Evolutionary conservation across 2,329 filamentous ascomycete species (phyloP).

Genomic region (Orbilia javanica): DNA sequence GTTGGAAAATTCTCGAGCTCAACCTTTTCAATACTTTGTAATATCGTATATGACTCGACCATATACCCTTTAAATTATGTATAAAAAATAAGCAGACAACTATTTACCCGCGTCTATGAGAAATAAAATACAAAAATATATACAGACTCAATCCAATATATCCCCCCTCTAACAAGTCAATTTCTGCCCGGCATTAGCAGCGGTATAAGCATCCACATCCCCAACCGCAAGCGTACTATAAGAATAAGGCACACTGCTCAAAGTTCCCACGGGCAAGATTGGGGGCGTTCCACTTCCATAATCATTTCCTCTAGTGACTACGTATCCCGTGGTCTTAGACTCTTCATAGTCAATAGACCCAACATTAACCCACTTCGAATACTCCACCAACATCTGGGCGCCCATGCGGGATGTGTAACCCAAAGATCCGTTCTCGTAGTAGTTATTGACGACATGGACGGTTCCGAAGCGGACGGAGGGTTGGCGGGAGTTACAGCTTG

Average conservation of each 20-base stretch:
- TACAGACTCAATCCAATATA: background rate
- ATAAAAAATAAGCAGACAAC: no score
- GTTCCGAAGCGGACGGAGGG: constrained; percentile 77
- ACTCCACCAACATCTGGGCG: constrained; percentile 72
- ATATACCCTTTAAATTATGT: no score
- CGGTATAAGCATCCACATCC: constrained; percentile 41
- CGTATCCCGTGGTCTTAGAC: constrained; percentile 65
- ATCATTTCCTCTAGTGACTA: constrained; percentile 67
- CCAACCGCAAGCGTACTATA: constrained; percentile 64
- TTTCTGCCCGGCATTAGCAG: constrained; percentile 45
- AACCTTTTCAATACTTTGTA: no score
- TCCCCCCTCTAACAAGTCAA: constrained; percentile 39
- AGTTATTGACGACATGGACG: constrained; percentile 73
- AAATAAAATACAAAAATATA: background rate
- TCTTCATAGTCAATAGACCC: constrained; percentile 45
- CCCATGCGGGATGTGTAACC: constrained; percentile 72
- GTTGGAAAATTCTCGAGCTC: background rate
- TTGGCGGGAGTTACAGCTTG: constrained; percentile 73
- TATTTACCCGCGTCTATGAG: no score
- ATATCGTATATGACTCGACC: no score
- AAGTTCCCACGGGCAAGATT: constrained; percentile 69
- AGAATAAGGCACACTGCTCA: constrained; percentile 70
- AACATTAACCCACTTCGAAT: constrained; percentile 65
- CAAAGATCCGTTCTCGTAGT: constrained; percentile 67
- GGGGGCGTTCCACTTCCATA: constrained; percentile 68